These are phyloP conservation scores for Sanghuangporus weigelae DNA, from an alignment of 1,284 basidiomycete genomes.

Conservation along the genomic window DNA sequence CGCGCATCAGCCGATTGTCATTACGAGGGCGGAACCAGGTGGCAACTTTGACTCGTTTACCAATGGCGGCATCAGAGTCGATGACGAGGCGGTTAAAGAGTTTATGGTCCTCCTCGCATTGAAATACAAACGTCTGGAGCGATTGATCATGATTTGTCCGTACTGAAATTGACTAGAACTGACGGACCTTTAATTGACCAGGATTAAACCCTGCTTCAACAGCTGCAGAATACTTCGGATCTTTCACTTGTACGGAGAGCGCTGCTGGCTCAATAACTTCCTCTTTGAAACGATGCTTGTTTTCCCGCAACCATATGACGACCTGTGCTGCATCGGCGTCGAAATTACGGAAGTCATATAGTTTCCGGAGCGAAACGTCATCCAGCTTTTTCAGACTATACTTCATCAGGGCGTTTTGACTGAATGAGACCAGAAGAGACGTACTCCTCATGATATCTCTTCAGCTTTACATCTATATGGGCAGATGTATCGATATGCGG, in stretches of 20 bases:
- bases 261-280: slow-evolving; percentile 84
- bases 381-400: slow-evolving; percentile 56
- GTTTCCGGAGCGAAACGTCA: slow-evolving; percentile 52
- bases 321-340: slow-evolving; percentile 60
- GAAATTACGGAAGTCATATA: slow-evolving; percentile 44
- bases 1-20: slow-evolving; percentile 32
- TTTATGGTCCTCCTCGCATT: slow-evolving; percentile 81
- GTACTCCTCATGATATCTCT: slow-evolving; percentile 26
- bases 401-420: background rate
- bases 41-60: slow-evolving; percentile 50
- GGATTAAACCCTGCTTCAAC: slow-evolving; percentile 73
- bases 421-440: background rate
- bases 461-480: slow-evolving; percentile 29
- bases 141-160: slow-evolving; percentile 1
- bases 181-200: slow-evolving; percentile 56
- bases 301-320: slow-evolving; percentile 73
- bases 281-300: slow-evolving; percentile 67
- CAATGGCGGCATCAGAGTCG: slow-evolving; percentile 49
- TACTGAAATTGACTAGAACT: background rate
- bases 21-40: slow-evolving; percentile 55
- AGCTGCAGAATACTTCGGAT: slow-evolving; percentile 57
- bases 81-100: slow-evolving; percentile 63
- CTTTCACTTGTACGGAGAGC: slow-evolving; percentile 67
- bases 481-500: slow-evolving; percentile 33
- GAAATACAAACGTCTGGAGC: slow-evolving; percentile 82